These are phyloP conservation scores for Barnettozyma californica DNA, from an alignment of 805 yeast species.

Conservation along the genomic window DNA sequence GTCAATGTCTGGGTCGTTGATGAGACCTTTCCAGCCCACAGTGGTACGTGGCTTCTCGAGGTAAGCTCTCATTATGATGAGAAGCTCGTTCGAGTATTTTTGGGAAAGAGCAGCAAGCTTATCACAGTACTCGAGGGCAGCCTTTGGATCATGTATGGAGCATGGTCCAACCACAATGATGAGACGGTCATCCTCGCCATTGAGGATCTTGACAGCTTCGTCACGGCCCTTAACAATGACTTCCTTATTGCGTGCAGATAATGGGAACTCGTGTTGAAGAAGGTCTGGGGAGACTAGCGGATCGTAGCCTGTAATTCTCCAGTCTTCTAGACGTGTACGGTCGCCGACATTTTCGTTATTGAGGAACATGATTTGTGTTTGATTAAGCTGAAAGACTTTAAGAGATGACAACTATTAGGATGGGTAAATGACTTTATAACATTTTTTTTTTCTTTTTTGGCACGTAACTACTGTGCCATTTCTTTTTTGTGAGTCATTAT, in stretches of 20 bases:
- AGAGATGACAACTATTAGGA: not conserved
- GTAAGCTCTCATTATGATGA: slow-evolving; percentile 95
- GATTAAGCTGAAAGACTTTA: not conserved
- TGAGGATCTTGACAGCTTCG: slow-evolving; percentile 63
- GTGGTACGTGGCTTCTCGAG: slow-evolving; percentile 97
- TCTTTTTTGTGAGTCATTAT: not conserved
- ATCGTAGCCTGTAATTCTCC: slow-evolving; percentile 84
- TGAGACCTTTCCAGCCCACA: slow-evolving; percentile 98
- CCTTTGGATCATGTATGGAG: slow-evolving; percentile 89
- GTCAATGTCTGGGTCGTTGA: slow-evolving; percentile 95
- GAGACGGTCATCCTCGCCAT: slow-evolving; percentile 82
- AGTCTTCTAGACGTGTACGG: slow-evolving; percentile 68
- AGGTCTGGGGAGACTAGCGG: slow-evolving; percentile 95
- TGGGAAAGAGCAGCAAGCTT: slow-evolving; percentile 54
- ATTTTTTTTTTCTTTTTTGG: too few relatives aligned
- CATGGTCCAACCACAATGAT: slow-evolving; percentile 95
- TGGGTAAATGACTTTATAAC: not conserved
- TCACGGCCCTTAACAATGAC: slow-evolving; percentile 74
- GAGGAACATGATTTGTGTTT: slow-evolving; percentile 55
- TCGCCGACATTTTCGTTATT: slow-evolving; percentile 83
- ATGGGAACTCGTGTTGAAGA: slow-evolving; percentile 79
- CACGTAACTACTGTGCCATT: not conserved
- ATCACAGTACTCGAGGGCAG: slow-evolving; percentile 85
- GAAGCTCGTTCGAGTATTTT: slow-evolving; percentile 65
- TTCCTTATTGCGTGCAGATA: slow-evolving; percentile 51